phyloP scores from a whole-genome alignment of 371 early-diverging fungal genomes.

The Catenaria anguillulae region DNA sequence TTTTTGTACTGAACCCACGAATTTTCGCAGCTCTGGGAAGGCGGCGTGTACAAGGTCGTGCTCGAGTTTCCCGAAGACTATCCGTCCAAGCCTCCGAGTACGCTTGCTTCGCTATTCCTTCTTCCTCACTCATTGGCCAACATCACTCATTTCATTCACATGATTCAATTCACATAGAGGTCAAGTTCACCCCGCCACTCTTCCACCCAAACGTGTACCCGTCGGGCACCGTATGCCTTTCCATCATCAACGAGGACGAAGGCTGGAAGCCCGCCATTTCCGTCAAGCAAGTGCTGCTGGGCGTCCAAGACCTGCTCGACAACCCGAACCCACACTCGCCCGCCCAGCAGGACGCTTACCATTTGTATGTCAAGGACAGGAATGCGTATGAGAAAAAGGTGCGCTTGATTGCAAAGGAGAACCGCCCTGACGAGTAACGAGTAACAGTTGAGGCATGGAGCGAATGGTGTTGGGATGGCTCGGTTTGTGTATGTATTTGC shows the following conservation, averaged over 20 bases:
- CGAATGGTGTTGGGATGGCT: no score
- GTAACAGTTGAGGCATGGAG: no score
- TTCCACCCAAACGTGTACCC: slow-evolving; percentile 99
- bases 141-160: no score
- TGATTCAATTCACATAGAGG: no score
- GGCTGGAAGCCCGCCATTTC: slow-evolving; percentile 98
- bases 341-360: slow-evolving; percentile 89
- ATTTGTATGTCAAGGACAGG: slow-evolving; percentile 55
- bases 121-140: no score
- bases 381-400: slow-evolving; percentile 59
- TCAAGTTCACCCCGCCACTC: slow-evolving; percentile 74
- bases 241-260: slow-evolving; percentile 92
- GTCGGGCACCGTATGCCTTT: slow-evolving; percentile 96
- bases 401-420: neutral
- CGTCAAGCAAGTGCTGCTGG: slow-evolving; percentile 84
- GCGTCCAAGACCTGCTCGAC: slow-evolving; percentile 85
- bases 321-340: slow-evolving; percentile 95
- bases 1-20: no score
- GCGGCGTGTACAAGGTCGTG: slow-evolving; percentile 81
- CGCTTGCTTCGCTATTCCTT: no score
- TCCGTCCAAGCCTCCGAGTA: slow-evolving; percentile 32
- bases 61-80: slow-evolving; percentile 83
- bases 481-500: no score
- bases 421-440: neutral
- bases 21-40: slow-evolving; percentile 86